Evolutionary conservation across 1,139 yeast species (phyloP).

Genomic region (Saccharomyces hybrid): DNA sequence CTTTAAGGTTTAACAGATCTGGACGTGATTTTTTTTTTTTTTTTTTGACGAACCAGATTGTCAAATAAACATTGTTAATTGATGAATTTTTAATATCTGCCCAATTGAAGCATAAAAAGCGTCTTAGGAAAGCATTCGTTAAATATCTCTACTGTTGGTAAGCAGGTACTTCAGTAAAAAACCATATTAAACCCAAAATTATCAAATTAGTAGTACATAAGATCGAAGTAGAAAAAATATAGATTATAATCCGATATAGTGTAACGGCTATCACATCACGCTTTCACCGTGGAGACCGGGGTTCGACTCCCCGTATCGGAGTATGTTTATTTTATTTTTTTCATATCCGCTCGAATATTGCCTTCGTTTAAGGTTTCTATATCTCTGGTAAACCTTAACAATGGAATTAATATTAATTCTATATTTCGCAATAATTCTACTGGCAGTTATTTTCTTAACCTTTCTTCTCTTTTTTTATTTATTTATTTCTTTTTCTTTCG

Average conservation of each 20-base stretch:
- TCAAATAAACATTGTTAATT: background rate
- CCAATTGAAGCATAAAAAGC: background rate
- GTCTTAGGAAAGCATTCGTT: background rate
- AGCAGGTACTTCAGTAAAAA: background rate
- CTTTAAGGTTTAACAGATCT: background rate
- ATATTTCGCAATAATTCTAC: background rate
- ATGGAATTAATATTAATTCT: background rate
- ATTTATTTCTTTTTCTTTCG: background rate
- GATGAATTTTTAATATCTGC: too few species aligned
- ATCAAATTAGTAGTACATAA: background rate
- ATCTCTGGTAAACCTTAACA: background rate
- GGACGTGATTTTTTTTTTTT: background rate
- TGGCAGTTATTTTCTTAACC: background rate
- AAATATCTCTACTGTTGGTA: background rate
- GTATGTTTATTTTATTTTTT: conserved; percentile 7
- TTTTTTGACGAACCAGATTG: background rate
- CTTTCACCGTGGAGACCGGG: conserved; percentile 34
- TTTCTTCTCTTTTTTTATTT: background rate
- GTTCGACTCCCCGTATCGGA: conserved; percentile 34
- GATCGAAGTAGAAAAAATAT: too few species aligned
- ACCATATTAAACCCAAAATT: background rate
- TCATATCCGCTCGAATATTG: background rate
- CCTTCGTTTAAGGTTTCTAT: background rate
- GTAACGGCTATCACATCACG: conserved; percentile 34
- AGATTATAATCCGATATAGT: conserved; percentile 26